These are phyloP conservation scores for Teratosphaeria nubilosa DNA, from an alignment of 2,329 filamentous ascomycete species.

Conservation along the genomic window DNA sequence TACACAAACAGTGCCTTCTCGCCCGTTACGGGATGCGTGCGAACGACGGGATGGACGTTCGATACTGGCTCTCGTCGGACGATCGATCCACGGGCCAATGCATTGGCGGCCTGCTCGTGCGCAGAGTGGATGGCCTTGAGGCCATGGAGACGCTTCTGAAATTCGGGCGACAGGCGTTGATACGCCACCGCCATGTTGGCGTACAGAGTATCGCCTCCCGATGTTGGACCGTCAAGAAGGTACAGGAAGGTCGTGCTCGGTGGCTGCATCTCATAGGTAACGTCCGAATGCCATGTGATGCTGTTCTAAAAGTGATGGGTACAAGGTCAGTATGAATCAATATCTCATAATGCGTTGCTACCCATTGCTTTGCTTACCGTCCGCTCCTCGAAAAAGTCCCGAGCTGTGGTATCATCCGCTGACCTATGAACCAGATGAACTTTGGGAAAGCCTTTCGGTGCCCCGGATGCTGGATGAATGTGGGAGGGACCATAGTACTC, in stretches of 20 bases:
- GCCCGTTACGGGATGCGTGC: constrained; percentile 69
- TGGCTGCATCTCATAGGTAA: constrained; percentile 79
- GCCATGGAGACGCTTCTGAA: constrained; percentile 71
- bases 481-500: constrained; percentile 73
- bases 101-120: constrained; percentile 64
- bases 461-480: constrained; percentile 69
- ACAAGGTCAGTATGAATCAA: too few relatives aligned
- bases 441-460: constrained; percentile 62
- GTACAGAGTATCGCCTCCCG: constrained; percentile 68
- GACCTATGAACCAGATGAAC: constrained; percentile 70
- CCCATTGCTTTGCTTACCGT: constrained; percentile 31
- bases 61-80: constrained; percentile 66
- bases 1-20: constrained; percentile 80
- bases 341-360: too few relatives aligned
- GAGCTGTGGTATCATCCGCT: constrained; percentile 50
- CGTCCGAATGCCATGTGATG: constrained; percentile 55
- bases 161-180: constrained; percentile 64
- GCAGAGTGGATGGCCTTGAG: constrained; percentile 73
- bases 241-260: constrained; percentile 87
- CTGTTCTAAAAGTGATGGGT: constrained; percentile 41
- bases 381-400: constrained; percentile 55
- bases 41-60: constrained; percentile 64
- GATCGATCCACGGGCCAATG: constrained; percentile 56
- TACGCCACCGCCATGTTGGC: constrained; percentile 71
- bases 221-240: constrained; percentile 68